phyloP scores from a whole-genome alignment of 768 basidiomycete genomes.

The Ramaria rubella region DNA sequence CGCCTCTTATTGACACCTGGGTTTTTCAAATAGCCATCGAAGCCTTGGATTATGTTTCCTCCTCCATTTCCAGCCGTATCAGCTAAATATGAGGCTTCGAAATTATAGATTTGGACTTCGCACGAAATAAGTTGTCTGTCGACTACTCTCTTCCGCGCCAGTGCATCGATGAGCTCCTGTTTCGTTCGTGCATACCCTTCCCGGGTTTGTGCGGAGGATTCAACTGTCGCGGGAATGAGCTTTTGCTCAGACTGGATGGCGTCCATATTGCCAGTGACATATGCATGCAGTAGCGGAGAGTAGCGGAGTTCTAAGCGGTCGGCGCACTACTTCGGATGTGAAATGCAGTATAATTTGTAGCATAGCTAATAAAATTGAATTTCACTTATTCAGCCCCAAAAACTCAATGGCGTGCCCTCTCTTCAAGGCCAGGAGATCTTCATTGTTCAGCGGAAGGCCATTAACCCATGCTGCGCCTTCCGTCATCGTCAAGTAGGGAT shows the following conservation, averaged over 20 bases:
- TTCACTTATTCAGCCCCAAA: slow-evolving; percentile 6
- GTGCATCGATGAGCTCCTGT: slow-evolving; percentile 66
- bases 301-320: not conserved
- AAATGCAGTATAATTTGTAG: too few species aligned
- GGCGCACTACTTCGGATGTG: too few species aligned
- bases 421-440: not conserved
- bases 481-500: slow-evolving; percentile 4
- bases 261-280: not conserved
- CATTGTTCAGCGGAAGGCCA: not conserved
- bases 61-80: slow-evolving; percentile 59
- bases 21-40: slow-evolving; percentile 81
- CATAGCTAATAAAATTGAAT: too few species aligned
- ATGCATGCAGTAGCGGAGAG: not conserved
- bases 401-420: slow-evolving; percentile 5
- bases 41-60: slow-evolving; percentile 84
- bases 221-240: not conserved
- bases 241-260: not conserved
- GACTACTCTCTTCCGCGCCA: slow-evolving; percentile 65
- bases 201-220: slow-evolving; percentile 11
- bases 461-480: slow-evolving; percentile 4
- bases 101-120: slow-evolving; percentile 71
- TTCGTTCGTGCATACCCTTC: slow-evolving; percentile 56
- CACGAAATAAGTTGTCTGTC: slow-evolving; percentile 77
- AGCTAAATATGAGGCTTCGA: slow-evolving; percentile 68
- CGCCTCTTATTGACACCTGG: slow-evolving; percentile 60